These are phyloP conservation scores for Sporothrix pallida DNA, from an alignment of 2,329 filamentous ascomycete species.

Conservation along the genomic window DNA sequence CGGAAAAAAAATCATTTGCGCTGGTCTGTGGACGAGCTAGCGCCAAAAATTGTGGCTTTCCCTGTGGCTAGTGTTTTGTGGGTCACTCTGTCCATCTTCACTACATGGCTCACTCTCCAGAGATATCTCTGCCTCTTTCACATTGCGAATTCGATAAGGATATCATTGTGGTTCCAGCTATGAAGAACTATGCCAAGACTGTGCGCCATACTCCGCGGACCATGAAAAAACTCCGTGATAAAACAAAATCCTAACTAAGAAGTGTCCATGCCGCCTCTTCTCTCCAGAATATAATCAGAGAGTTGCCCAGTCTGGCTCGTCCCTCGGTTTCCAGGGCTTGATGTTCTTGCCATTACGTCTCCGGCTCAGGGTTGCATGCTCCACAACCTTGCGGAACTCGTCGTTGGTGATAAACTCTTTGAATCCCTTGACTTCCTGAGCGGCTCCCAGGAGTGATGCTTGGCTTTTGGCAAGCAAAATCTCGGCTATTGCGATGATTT, in stretches of 20 bases:
- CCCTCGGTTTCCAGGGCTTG: constrained; percentile 62
- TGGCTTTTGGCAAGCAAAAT: constrained; percentile 55
- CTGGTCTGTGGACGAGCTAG: constrained; percentile 11
- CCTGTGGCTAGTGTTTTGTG: background rate
- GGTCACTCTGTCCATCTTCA: no score
- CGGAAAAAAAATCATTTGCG: constrained; percentile 25
- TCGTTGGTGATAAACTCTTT: constrained; percentile 54
- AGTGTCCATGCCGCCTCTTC: no score
- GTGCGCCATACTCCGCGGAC: background rate
- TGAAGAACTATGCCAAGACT: background rate
- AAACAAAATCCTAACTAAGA: background rate
- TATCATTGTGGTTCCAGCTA: background rate
- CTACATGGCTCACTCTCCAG: background rate
- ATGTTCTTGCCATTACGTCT: constrained; percentile 62
- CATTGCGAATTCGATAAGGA: background rate
- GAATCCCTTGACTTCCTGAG: constrained; percentile 59
- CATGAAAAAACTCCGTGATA: background rate
- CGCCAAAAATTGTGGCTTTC: background rate
- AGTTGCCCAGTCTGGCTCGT: constrained; percentile 64
- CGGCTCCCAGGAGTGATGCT: constrained; percentile 54
- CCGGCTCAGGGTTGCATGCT: constrained; percentile 59
- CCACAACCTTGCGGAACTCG: constrained; percentile 56
- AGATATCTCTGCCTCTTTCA: background rate
- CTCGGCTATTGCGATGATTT: constrained; percentile 52
- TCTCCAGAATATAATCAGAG: background rate